These are phyloP conservation scores for Venturia nashicola DNA, from an alignment of 2,329 filamentous ascomycete species.

Conservation along the genomic window DNA sequence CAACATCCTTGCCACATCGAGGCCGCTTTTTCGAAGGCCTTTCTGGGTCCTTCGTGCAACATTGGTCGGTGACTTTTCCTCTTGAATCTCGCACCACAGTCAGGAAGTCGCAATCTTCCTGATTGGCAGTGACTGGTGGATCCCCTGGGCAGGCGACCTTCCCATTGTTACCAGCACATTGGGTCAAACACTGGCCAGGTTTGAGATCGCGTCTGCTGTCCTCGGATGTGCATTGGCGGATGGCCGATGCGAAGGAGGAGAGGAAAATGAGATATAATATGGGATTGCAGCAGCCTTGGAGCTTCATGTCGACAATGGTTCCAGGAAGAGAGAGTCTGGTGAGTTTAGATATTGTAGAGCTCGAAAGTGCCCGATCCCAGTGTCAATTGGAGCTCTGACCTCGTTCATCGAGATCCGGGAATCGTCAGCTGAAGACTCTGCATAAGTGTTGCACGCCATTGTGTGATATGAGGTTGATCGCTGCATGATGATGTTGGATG, in stretches of 20 bases:
- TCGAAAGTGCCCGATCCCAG: background rate
- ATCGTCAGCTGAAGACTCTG: too few relatives aligned
- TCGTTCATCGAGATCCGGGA: too few relatives aligned
- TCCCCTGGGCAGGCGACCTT: background rate
- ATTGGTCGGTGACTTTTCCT: background rate
- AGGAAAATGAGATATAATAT: background rate
- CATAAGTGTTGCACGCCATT: too few relatives aligned
- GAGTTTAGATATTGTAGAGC: background rate
- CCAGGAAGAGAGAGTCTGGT: background rate
- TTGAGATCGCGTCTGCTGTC: background rate
- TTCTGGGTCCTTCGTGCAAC: background rate
- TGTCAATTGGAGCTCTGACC: too few relatives aligned
- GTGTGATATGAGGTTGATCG: too few relatives aligned
- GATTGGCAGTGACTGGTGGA: background rate
- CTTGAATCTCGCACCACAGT: background rate
- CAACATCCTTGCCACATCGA: background rate
- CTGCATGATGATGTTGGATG: too few relatives aligned
- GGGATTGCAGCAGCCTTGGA: background rate
- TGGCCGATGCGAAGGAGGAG: background rate
- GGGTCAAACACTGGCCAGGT: background rate
- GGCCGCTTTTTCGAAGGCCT: background rate
- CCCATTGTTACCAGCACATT: background rate
- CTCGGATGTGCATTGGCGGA: background rate
- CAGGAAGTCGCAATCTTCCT: background rate
- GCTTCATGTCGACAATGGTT: background rate